A percentile compares a stretch with the other conserved stretches of the same genome.
Evolutionary conservation across 2,329 filamentous ascomycete species (phyloP).

Genomic region (Penicillium fuscoglaucum): DNA sequence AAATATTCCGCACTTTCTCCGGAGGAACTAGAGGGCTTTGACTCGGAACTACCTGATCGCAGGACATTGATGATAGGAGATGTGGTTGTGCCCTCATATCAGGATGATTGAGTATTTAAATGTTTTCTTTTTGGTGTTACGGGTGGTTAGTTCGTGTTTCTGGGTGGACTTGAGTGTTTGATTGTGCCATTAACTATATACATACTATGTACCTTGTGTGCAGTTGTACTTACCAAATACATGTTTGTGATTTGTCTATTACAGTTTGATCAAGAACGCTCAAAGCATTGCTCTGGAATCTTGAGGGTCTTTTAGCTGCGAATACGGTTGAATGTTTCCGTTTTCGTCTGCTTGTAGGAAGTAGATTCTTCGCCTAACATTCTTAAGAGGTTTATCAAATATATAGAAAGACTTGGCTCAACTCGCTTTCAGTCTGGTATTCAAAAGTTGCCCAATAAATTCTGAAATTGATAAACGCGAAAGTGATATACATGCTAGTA

Average conservation of each 20-base stretch:
- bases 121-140: neutral
- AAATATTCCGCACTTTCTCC: slow-evolving; percentile 62
- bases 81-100: slow-evolving; percentile 35
- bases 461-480: neutral
- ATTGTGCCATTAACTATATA: neutral
- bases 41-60: slow-evolving; percentile 15
- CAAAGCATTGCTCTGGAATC: neutral
- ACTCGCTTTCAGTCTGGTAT: neutral
- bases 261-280: neutral
- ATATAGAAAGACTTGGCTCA: neutral
- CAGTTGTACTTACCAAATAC: neutral
- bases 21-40: slow-evolving; percentile 22
- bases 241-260: neutral
- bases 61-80: slow-evolving; percentile 44
- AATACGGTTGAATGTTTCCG: neutral
- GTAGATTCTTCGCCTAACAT: neutral
- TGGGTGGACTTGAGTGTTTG: neutral
- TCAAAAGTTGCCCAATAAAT: neutral
- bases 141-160: neutral
- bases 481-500: neutral
- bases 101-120: slow-evolving; percentile 13
- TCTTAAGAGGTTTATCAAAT: neutral
- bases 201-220: neutral
- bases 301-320: too few relatives aligned
- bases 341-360: neutral